These are phyloP conservation scores for Ogataea pignaliae DNA, from an alignment of 805 yeast genomes.

Conservation along the genomic window DNA sequence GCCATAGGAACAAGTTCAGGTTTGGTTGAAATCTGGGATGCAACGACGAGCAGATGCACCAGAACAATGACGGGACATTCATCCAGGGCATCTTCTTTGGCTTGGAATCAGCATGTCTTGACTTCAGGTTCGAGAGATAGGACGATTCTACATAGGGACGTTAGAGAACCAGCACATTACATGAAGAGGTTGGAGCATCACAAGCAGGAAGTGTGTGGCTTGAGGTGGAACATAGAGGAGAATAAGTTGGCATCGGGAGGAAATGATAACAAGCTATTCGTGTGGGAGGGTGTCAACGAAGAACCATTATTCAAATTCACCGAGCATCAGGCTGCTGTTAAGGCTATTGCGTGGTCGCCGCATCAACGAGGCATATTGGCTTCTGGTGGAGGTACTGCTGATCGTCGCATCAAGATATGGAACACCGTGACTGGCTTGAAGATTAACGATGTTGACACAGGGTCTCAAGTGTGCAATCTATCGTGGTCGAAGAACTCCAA, in stretches of 20 bases:
- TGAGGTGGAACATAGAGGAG: slow-evolving; percentile 88
- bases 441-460: slow-evolving; percentile 82
- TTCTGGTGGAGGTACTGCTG: slow-evolving; percentile 96
- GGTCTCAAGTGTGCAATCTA: slow-evolving; percentile 93
- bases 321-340: slow-evolving; percentile 93
- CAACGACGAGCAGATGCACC: slow-evolving; percentile 71
- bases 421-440: slow-evolving; percentile 76
- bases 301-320: slow-evolving; percentile 68
- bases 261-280: slow-evolving; percentile 79
- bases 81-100: slow-evolving; percentile 76
- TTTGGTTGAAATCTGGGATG: slow-evolving; percentile 92
- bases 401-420: slow-evolving; percentile 87
- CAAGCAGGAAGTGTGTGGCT: slow-evolving; percentile 93
- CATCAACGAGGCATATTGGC: slow-evolving; percentile 93
- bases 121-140: slow-evolving; percentile 87
- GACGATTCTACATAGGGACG: slow-evolving; percentile 84
- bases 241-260: slow-evolving; percentile 94
- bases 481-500: slow-evolving; percentile 90
- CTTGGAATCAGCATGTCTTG: slow-evolving; percentile 91
- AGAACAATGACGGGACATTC: slow-evolving; percentile 92
- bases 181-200: slow-evolving; percentile 66
- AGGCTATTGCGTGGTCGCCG: slow-evolving; percentile 97
- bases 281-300: slow-evolving; percentile 78
- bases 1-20: slow-evolving; percentile 91
- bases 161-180: slow-evolving; percentile 78